Evolutionary conservation across 768 basidiomycete genomes (phyloP).

Genomic region (Suillus sp.): DNA sequence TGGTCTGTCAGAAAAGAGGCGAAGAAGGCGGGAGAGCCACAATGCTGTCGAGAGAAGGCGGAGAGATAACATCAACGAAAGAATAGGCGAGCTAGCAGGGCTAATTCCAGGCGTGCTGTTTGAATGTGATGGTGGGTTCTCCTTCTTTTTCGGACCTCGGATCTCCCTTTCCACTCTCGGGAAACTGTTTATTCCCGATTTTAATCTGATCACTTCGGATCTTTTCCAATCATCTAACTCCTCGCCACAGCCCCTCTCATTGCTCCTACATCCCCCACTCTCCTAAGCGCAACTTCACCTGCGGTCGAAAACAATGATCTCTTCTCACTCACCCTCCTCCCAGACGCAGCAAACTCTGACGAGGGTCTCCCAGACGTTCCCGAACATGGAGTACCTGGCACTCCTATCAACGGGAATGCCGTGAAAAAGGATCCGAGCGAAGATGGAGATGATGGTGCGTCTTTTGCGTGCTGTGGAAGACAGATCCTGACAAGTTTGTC

Average conservation of each 20-base stretch:
- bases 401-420: conserved; percentile 3
- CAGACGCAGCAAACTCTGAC: neutral
- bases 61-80: conserved; percentile 94
- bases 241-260: neutral
- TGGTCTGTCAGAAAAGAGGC: conserved; percentile 70
- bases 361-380: conserved; percentile 32
- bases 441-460: conserved; percentile 24
- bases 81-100: conserved; percentile 86
- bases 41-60: conserved; percentile 90
- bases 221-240: neutral
- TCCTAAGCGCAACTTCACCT: conserved; percentile 1
- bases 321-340: conserved; percentile 7
- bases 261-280: conserved; percentile 8
- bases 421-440: conserved; percentile 35
- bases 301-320: conserved; percentile 6
- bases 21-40: conserved; percentile 81
- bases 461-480: conserved; percentile 4
- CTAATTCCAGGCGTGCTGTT: conserved; percentile 87
- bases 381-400: conserved; percentile 21
- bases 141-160: conserved; percentile 8
- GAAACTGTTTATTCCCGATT: neutral
- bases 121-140: conserved; percentile 49
- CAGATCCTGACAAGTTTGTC: neutral
- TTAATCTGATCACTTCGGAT: neutral
- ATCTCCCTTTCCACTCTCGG: neutral